These are phyloP conservation scores for Clonostachys rhizophaga DNA, from an alignment of 2,329 filamentous ascomycete genomes.

Conservation along the genomic window DNA sequence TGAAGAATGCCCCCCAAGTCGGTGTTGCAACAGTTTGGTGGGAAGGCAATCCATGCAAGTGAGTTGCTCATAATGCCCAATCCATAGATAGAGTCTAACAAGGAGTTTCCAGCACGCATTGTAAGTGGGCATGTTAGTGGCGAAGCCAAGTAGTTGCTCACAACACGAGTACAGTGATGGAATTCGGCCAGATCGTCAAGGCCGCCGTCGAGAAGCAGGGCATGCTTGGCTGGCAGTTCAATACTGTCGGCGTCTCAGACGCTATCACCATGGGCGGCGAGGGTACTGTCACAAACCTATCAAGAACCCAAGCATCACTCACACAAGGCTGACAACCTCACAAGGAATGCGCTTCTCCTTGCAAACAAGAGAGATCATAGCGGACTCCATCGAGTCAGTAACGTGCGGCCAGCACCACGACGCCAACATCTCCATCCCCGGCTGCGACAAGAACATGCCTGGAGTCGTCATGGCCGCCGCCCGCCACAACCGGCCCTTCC, in stretches of 20 bases:
- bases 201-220: constrained; percentile 72
- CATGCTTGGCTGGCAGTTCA: constrained; percentile 94
- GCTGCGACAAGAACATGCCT: constrained; percentile 98
- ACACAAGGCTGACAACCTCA: neutral
- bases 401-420: constrained; percentile 91
- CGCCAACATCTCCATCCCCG: constrained; percentile 87
- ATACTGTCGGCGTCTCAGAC: constrained; percentile 83
- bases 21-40: constrained; percentile 93
- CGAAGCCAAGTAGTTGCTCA: neutral
- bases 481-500: constrained; percentile 82
- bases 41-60: constrained; percentile 97
- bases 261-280: constrained; percentile 95
- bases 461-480: constrained; percentile 88
- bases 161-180: constrained; percentile 54
- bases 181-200: constrained; percentile 85
- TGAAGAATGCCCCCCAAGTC: constrained; percentile 88
- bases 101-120: constrained; percentile 25
- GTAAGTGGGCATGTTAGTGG: constrained; percentile 18
- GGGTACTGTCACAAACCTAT: constrained; percentile 43
- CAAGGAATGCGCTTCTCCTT: constrained; percentile 90
- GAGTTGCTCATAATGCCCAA: constrained; percentile 26
- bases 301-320: neutral
- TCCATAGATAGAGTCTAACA: neutral
- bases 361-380: constrained; percentile 87
- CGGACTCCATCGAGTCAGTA: constrained; percentile 89